These are phyloP conservation scores for Alloteropsis angusta DNA, from an alignment of 202 grass and related monocot species.

Conservation along the genomic window DNA sequence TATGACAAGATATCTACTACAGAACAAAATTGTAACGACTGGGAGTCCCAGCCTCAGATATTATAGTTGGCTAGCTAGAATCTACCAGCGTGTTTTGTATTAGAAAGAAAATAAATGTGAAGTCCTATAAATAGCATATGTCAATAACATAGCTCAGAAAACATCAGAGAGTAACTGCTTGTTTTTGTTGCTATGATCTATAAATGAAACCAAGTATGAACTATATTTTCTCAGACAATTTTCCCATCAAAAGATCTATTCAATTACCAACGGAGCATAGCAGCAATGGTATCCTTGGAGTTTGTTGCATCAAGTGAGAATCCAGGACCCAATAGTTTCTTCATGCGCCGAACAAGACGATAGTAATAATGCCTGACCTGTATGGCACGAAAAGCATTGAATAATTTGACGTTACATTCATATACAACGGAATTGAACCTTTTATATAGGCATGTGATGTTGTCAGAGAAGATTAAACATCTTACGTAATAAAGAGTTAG, in stretches of 20 bases:
- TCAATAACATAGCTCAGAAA: neutral
- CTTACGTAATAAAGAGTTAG: neutral
- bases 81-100: neutral
- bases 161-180: constrained; percentile 9
- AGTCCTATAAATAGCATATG: neutral
- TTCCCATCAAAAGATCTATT: constrained; percentile 5
- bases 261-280: constrained; percentile 97
- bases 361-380: constrained; percentile 99
- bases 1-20: constrained; percentile 16
- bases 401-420: neutral
- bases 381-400: constrained; percentile 25
- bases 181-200: neutral
- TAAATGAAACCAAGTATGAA: constrained; percentile 13
- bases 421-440: neutral
- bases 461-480: constrained; percentile 16
- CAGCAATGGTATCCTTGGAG: constrained; percentile 95
- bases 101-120: neutral
- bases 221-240: constrained; percentile 17
- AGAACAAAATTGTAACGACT: neutral
- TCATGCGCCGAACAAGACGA: constrained; percentile 92
- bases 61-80: neutral
- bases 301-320: constrained; percentile 96
- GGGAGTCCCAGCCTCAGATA: neutral
- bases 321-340: constrained; percentile 87
- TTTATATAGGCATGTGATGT: neutral